Conservation (phyloP, 495 filamentous ascomycete species). For the Neurospora africana region DNA sequence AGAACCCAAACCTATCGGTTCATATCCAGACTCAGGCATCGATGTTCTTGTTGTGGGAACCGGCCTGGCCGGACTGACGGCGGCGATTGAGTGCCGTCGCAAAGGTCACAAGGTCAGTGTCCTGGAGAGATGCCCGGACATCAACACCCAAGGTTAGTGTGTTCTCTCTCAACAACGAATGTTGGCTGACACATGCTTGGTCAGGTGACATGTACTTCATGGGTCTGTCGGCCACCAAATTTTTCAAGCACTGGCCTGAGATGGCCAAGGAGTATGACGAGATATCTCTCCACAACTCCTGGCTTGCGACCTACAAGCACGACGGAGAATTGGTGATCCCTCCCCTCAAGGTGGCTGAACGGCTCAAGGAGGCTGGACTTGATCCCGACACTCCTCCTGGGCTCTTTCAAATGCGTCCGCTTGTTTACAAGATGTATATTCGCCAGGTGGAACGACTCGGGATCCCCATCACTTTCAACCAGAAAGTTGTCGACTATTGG, state of each 20-base stretch:
- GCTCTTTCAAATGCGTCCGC: slow-evolving; percentile 37
- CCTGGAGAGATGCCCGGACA: slow-evolving; percentile 38
- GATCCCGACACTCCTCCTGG: slow-evolving; percentile 29
- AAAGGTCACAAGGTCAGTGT: slow-evolving; percentile 54
- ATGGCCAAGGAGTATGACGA: slow-evolving; percentile 35
- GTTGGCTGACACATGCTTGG: neutral
- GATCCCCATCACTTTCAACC: slow-evolving; percentile 42
- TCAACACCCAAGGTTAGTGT: slow-evolving; percentile 27
- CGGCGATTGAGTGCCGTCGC: slow-evolving; percentile 51
- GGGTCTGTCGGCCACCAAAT: slow-evolving; percentile 35
- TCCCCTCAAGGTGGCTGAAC: slow-evolving; percentile 30
- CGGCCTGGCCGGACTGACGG: slow-evolving; percentile 53
- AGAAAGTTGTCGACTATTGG: slow-evolving; percentile 38
- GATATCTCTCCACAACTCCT: slow-evolving; percentile 36
- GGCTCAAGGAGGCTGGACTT: slow-evolving; percentile 23
- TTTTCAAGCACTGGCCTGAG: slow-evolving; percentile 48
- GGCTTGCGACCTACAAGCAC: slow-evolving; percentile 44
- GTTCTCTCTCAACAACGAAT: neutral
- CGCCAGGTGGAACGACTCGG: slow-evolving; percentile 39
- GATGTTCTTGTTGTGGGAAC: slow-evolving; percentile 52
- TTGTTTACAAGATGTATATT: slow-evolving; percentile 47
- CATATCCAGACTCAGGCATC: slow-evolving; percentile 37
- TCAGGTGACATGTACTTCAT: slow-evolving; percentile 49
- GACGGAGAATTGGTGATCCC: slow-evolving; percentile 36
- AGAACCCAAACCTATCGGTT: slow-evolving; percentile 27